Conservation (phyloP, 2,329 filamentous ascomycete genomes). For the Trichothecium sympodiale region DNA sequence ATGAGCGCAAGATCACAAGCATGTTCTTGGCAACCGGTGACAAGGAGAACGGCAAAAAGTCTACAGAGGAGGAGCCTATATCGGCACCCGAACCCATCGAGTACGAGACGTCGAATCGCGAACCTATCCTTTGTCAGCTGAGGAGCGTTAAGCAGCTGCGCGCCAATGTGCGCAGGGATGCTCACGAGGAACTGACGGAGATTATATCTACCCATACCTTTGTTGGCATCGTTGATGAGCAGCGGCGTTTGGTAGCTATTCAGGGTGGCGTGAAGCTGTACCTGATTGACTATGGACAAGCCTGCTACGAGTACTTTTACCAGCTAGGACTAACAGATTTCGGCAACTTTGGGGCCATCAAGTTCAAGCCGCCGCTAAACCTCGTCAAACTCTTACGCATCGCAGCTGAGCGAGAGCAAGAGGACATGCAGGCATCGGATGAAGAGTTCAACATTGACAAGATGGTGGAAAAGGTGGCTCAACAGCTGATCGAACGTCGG, state of each 20-base stretch:
- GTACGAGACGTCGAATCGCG: conserved; percentile 63
- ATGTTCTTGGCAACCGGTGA: conserved; percentile 61
- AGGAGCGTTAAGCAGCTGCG: conserved; percentile 81
- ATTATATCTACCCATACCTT: conserved; percentile 84
- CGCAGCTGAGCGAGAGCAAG: conserved; percentile 60
- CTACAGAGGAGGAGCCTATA: conserved; percentile 21
- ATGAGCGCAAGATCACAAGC: conserved; percentile 85
- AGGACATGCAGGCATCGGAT: conserved; percentile 25
- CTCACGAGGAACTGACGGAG: conserved; percentile 79
- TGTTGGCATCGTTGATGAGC: conserved; percentile 83
- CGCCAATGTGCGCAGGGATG: conserved; percentile 64
- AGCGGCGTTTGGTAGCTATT: conserved; percentile 77
- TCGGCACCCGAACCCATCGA: conserved; percentile 40
- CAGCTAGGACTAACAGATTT: conserved; percentile 92
- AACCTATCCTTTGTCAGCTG: conserved; percentile 60
- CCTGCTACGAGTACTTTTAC: conserved; percentile 86
- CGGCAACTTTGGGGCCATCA: conserved; percentile 81
- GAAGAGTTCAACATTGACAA: conserved; percentile 55
- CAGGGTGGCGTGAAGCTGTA: conserved; percentile 89
- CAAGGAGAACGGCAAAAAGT: conserved; percentile 7
- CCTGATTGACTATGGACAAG: conserved; percentile 83
- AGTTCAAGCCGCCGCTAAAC: conserved; percentile 64
- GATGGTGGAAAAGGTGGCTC: conserved; percentile 53
- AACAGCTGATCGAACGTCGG: conserved; percentile 61
- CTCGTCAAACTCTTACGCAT: conserved; percentile 61